Evolutionary conservation across 208 protist genomes (phyloP).

Genomic region (Herpetomonas samuelpessoai): DNA sequence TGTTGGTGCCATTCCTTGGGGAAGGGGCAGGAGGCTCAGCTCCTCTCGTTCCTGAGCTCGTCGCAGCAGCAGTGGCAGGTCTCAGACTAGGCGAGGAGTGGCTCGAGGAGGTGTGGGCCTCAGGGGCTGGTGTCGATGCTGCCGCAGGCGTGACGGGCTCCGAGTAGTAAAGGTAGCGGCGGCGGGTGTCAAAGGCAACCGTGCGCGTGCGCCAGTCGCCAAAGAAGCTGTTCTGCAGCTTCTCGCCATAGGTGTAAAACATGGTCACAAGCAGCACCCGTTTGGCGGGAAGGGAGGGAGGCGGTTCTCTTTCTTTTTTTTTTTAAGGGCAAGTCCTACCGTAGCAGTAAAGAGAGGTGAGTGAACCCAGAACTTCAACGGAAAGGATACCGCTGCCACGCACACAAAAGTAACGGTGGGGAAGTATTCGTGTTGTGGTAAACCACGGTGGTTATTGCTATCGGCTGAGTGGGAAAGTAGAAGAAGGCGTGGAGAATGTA

Average conservation of each 20-base stretch:
- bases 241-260: slow-evolving; percentile 63
- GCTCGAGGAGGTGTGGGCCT: background rate
- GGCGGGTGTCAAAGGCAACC: slow-evolving; percentile 59
- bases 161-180: slow-evolving; percentile 72
- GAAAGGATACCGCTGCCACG: too few relatives aligned
- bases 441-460: too few relatives aligned
- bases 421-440: too few relatives aligned
- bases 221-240: slow-evolving; percentile 41
- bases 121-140: slow-evolving; percentile 6
- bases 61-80: background rate
- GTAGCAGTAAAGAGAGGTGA: too few relatives aligned
- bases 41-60: too few relatives aligned
- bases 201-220: slow-evolving; percentile 43
- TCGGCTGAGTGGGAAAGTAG: background rate
- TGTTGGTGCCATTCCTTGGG: background rate
- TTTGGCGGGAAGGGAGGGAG: background rate
- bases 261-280: slow-evolving; percentile 12
- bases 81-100: background rate
- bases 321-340: too few relatives aligned
- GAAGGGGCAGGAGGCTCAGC: too few relatives aligned
- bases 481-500: background rate
- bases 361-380: too few relatives aligned
- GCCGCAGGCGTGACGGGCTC: slow-evolving; percentile 4
- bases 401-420: too few relatives aligned
- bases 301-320: too few relatives aligned